Evolutionary conservation across 495 filamentous ascomycete species (phyloP).

Genomic region (Lentithecium fluviatile): DNA sequence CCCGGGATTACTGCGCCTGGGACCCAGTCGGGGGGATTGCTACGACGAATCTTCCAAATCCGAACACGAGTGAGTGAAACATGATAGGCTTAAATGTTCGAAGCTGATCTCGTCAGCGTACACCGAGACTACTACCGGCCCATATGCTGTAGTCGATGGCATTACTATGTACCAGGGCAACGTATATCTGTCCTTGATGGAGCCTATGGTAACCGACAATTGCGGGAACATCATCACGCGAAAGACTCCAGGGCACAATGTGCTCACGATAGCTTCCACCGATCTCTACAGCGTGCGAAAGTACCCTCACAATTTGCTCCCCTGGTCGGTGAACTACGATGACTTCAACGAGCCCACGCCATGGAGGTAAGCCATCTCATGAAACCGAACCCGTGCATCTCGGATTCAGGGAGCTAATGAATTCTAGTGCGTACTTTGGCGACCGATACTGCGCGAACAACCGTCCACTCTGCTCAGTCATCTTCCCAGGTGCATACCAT

Average conservation of each 20-base stretch:
- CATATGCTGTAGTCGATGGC: slow-evolving; percentile 18
- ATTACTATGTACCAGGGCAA: slow-evolving; percentile 16
- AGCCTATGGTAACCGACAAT: slow-evolving; percentile 11
- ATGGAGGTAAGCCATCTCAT: slow-evolving; percentile 7
- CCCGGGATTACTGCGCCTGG: slow-evolving; percentile 11
- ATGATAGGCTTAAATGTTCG: neutral
- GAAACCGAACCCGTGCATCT: neutral
- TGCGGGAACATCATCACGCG: slow-evolving; percentile 2
- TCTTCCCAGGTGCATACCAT: slow-evolving; percentile 15
- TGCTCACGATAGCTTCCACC: slow-evolving; percentile 12
- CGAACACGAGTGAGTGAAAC: slow-evolving; percentile 6
- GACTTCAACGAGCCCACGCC: slow-evolving; percentile 18
- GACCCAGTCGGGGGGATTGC: slow-evolving; percentile 3
- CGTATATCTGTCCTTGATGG: slow-evolving; percentile 12
- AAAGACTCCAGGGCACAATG: neutral
- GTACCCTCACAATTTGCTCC: slow-evolving; percentile 9
- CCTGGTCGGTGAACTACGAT: slow-evolving; percentile 13
- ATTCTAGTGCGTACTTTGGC: slow-evolving; percentile 12
- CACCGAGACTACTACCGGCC: slow-evolving; percentile 9
- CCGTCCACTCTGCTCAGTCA: slow-evolving; percentile 10
- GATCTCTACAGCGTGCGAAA: slow-evolving; percentile 20
- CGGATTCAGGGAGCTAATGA: neutral
- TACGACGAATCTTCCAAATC: slow-evolving; percentile 6
- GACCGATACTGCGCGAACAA: slow-evolving; percentile 17
- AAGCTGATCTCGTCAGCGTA: neutral